These are phyloP conservation scores for Cordyceps javanica DNA, from an alignment of 2,329 filamentous ascomycete genomes.

Conservation along the genomic window DNA sequence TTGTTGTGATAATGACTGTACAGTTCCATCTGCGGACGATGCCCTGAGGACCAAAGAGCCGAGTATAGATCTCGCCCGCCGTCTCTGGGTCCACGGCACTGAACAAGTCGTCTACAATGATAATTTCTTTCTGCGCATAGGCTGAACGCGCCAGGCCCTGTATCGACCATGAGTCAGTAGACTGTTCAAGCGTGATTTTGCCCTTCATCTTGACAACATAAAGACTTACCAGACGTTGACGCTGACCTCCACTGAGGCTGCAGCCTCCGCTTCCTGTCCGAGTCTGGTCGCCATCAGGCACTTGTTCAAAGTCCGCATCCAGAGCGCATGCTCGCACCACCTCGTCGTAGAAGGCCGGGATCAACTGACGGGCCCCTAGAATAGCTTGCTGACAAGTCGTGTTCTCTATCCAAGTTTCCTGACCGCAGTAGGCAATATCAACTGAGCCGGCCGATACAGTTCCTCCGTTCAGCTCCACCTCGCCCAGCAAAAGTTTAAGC, in stretches of 20 bases:
- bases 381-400: conserved; percentile 30
- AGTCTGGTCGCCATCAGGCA: conserved; percentile 21
- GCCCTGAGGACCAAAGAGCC: conserved; percentile 9
- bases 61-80: neutral
- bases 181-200: too few species aligned
- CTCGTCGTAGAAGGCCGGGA: conserved; percentile 25
- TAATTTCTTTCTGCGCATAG: conserved; percentile 6
- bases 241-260: conserved; percentile 31
- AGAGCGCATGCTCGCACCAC: conserved; percentile 31
- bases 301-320: conserved; percentile 20
- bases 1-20: conserved; percentile 12
- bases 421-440: conserved; percentile 25
- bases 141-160: conserved; percentile 2
- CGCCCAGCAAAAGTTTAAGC: conserved; percentile 26
- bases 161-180: too few species aligned
- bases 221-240: conserved; percentile 25
- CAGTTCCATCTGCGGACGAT: too few species aligned
- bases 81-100: conserved; percentile 15
- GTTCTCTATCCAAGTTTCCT: conserved; percentile 29
- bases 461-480: conserved; percentile 19
- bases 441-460: conserved; percentile 18
- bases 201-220: neutral
- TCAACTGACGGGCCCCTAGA: conserved; percentile 25
- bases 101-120: conserved; percentile 14
- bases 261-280: conserved; percentile 27